Evolutionary conservation across 1,284 basidiomycete species (phyloP), one percentile per base, ranked within the genome.

Genomic region (Cutaneotrichosporon mucoides): DNA sequence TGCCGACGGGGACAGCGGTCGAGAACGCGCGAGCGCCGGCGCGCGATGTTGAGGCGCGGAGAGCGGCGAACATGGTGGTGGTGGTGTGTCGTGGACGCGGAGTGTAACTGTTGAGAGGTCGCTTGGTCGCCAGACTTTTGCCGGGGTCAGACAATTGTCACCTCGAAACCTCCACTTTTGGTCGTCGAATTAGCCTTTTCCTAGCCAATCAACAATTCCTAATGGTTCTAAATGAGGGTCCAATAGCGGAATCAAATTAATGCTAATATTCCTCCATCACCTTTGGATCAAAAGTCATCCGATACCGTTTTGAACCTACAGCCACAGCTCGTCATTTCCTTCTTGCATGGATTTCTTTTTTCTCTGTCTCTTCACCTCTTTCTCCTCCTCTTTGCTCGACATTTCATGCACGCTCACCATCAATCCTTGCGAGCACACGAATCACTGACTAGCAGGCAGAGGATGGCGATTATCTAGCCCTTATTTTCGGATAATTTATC

Each of bases 21-120:
- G 68, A 60, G 41, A 71, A 59, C 8, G 56, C 24, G 41, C 61
- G 52, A 9, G 47, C 48, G 53, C 53, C 37, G 38, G 44, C 55
- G 46, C 65, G 60, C 15, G 68, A 70, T 12, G 63, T 61, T 13
- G 68, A 70, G 40, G 68, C 67, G 59, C 66, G 57, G 50, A 70
- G 61, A 9, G 63, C 59, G 48, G 66, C 57, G 50, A 67, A 49
- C 68, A 70, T 70, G 33, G 16, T 37, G 33, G 12, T 34, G 24
- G 24, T 24, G 24, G 24, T 24, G 24, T 24, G 24, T 24, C 24
- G 24, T 24, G 24, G 24, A 24, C 24, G 24, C 24, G 24, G 24
- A 24, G 24, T 24, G 24, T 24, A 24, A 24, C 24, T 24, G 16
- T 12, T 6, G 33, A 10, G 33, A 36, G 24, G 12, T 42, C 45